These are phyloP conservation scores for Aureobasidium lini DNA, from an alignment of 2,329 filamentous ascomycete species.

Conservation along the genomic window DNA sequence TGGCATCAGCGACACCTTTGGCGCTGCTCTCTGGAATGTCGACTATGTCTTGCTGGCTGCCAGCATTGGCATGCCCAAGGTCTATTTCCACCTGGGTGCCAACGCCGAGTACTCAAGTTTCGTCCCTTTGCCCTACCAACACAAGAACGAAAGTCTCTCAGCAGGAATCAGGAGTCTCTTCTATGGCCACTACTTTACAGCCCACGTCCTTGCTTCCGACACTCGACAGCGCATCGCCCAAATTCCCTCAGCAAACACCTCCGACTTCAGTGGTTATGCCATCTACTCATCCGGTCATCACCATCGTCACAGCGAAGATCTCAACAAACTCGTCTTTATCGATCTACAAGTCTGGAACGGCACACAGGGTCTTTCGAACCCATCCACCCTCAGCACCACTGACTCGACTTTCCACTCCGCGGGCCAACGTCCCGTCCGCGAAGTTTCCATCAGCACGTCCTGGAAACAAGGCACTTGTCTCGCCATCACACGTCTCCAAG, in stretches of 20 bases:
- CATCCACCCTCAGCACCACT: background rate
- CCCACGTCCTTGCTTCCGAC: conserved; percentile 9
- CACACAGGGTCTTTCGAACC: background rate
- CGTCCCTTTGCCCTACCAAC: background rate
- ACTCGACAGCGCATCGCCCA: background rate
- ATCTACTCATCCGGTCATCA: background rate
- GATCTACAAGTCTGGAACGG: conserved; percentile 9
- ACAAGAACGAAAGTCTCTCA: background rate
- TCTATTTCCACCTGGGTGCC: conserved; percentile 20
- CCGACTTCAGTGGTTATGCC: conserved; percentile 3
- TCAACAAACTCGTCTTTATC: conserved; percentile 2
- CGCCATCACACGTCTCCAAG: background rate
- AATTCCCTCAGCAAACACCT: background rate
- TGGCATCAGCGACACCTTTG: conserved; percentile 22
- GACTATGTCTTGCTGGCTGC: conserved; percentile 22
- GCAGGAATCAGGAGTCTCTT: background rate
- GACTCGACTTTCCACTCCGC: conserved; percentile 8
- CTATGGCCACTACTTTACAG: conserved; percentile 11
- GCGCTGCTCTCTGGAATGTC: conserved; percentile 22
- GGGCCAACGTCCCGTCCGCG: conserved; percentile 8
- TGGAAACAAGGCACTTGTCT: background rate
- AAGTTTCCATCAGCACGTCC: background rate
- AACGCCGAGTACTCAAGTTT: conserved; percentile 20
- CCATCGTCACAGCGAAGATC: background rate
- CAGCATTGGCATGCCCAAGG: conserved; percentile 19